phyloP scores from a whole-genome alignment of 1,284 basidiomycete genomes.

The Melampsora abietis-canadensis region DNA sequence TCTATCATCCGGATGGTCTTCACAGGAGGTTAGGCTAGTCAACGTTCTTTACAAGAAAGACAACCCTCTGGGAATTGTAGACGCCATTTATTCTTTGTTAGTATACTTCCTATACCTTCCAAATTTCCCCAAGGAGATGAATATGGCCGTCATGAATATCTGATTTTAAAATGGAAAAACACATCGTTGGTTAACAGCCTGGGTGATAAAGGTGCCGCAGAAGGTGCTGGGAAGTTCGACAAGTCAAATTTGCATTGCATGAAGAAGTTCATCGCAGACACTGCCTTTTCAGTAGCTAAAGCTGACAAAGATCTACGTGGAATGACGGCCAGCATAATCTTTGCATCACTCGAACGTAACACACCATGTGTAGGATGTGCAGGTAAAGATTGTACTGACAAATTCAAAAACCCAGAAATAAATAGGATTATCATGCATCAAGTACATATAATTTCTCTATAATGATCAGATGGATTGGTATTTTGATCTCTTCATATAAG shows the following conservation, averaged over 20 bases:
- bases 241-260: slow-evolving; percentile 9
- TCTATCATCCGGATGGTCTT: neutral
- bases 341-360: slow-evolving; percentile 67
- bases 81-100: slow-evolving; percentile 31
- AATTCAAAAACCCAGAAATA: slow-evolving; percentile 13
- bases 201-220: neutral
- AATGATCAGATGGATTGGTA: neutral
- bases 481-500: neutral
- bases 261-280: slow-evolving; percentile 22
- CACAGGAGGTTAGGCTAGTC: neutral
- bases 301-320: slow-evolving; percentile 61
- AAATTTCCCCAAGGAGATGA: neutral
- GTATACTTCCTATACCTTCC: neutral
- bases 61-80: slow-evolving; percentile 4
- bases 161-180: neutral
- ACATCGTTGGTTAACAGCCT: neutral
- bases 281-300: slow-evolving; percentile 55
- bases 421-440: slow-evolving; percentile 22
- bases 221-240: slow-evolving; percentile 23
- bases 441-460: neutral
- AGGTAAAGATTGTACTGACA: slow-evolving; percentile 5
- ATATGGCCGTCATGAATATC: too few relatives aligned
- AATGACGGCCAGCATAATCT: slow-evolving; percentile 63
- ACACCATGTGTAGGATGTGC: slow-evolving; percentile 60
- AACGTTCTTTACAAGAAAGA: slow-evolving; percentile 8